These are phyloP conservation scores for Aegilops speltoides DNA, from an alignment of 176 grass and related monocot species.

Conservation along the genomic window DNA sequence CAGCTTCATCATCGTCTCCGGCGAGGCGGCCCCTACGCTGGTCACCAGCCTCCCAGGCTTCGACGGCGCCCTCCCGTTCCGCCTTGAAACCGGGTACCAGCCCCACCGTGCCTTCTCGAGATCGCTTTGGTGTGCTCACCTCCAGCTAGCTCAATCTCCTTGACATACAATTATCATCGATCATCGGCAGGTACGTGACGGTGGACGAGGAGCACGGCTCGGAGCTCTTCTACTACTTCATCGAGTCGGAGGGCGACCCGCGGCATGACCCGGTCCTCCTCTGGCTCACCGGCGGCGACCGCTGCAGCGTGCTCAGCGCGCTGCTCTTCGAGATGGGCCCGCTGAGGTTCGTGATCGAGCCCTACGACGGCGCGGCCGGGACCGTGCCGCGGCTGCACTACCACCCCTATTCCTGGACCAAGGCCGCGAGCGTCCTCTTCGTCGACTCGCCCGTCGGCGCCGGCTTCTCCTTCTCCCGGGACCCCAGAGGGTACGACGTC, in stretches of 20 bases:
- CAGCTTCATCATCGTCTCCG: too few relatives aligned
- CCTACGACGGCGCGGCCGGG: background rate
- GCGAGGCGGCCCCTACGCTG: too few relatives aligned
- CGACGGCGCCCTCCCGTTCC: too few relatives aligned
- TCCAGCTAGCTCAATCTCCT: too few relatives aligned
- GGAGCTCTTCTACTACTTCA: conserved; percentile 45
- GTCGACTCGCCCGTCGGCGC: conserved; percentile 17
- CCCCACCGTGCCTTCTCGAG: too few relatives aligned
- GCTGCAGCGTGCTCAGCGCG: conserved; percentile 26
- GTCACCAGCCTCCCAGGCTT: too few relatives aligned
- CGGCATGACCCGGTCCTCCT: background rate
- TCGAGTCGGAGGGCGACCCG: conserved; percentile 34
- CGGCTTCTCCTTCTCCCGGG: background rate
- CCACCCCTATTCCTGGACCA: background rate
- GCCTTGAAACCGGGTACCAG: too few relatives aligned
- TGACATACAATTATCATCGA: too few relatives aligned
- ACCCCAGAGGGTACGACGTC: background rate
- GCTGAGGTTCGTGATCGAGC: background rate
- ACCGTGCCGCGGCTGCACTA: background rate
- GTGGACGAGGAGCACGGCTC: conserved; percentile 33
- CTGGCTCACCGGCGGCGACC: conserved; percentile 35
- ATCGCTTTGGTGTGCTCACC: too few relatives aligned
- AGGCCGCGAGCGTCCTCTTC: background rate
- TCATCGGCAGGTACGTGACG: conserved; percentile 1
- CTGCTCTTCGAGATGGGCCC: conserved; percentile 20